Evolutionary conservation across 1,284 basidiomycete genomes (phyloP).

Genomic region (Schizopora paradoxa): DNA sequence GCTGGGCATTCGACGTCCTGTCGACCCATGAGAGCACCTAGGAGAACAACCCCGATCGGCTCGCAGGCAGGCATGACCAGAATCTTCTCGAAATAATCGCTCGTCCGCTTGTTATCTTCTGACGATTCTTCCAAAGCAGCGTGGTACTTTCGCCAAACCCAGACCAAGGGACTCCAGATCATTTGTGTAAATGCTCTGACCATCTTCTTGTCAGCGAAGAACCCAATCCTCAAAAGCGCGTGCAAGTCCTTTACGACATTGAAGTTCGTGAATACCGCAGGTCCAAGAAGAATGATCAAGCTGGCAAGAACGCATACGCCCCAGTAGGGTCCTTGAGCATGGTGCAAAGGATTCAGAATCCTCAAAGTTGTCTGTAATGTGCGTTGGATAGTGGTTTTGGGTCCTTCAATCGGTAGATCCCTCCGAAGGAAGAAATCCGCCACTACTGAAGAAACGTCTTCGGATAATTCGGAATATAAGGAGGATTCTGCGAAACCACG

Average conservation of each 20-base stretch:
- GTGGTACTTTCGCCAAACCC: slow-evolving; percentile 59
- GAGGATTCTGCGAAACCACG: slow-evolving; percentile 33
- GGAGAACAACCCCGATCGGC: not conserved
- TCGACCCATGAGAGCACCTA: not conserved
- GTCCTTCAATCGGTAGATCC: slow-evolving; percentile 28
- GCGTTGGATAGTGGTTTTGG: slow-evolving; percentile 44
- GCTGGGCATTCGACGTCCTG: slow-evolving; percentile 24
- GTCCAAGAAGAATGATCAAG: slow-evolving; percentile 56
- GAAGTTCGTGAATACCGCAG: slow-evolving; percentile 41
- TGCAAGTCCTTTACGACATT: slow-evolving; percentile 44
- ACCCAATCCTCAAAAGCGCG: slow-evolving; percentile 45
- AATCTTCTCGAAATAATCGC: not conserved
- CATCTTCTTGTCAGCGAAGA: slow-evolving; percentile 55
- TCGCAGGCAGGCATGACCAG: not conserved
- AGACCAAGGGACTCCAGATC: slow-evolving; percentile 51
- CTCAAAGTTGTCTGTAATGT: slow-evolving; percentile 58
- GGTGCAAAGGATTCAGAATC: slow-evolving; percentile 46
- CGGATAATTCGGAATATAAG: slow-evolving; percentile 4
- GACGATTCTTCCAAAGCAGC: slow-evolving; percentile 22
- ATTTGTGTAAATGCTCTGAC: slow-evolving; percentile 54
- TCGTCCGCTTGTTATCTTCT: not conserved
- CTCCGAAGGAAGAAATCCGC: slow-evolving; percentile 10
- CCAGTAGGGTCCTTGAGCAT: slow-evolving; percentile 72
- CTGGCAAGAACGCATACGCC: slow-evolving; percentile 57
- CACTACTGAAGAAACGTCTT: slow-evolving; percentile 10